Evolutionary conservation across 2,329 filamentous ascomycete genomes (phyloP).

Genomic region (Cladosporium velox): DNA sequence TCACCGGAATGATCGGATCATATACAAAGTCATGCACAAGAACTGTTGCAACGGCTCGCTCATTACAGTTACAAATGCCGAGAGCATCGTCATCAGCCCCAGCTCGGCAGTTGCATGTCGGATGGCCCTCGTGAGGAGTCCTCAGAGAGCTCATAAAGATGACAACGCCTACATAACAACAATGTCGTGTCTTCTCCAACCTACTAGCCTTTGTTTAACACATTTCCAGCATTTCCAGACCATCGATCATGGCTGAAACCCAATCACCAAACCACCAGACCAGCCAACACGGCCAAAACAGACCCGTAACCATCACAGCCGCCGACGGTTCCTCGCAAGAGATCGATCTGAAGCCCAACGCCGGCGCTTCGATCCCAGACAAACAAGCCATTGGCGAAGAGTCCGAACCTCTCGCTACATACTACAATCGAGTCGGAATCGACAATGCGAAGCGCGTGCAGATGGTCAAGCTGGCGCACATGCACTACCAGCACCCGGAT

Average conservation of each 20-base stretch:
- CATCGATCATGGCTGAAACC: slow-evolving; percentile 27
- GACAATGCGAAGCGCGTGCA: slow-evolving; percentile 49
- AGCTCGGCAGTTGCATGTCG: slow-evolving; percentile 5
- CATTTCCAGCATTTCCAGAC: not conserved
- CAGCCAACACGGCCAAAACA: slow-evolving; percentile 29
- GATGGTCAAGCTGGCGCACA: slow-evolving; percentile 52
- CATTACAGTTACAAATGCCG: slow-evolving; percentile 1
- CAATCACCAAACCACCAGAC: slow-evolving; percentile 27
- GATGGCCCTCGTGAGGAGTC: not conserved
- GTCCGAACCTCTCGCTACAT: slow-evolving; percentile 40
- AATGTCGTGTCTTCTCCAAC: not conserved
- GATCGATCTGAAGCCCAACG: slow-evolving; percentile 39
- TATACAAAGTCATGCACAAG: not conserved
- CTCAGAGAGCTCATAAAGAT: not conserved
- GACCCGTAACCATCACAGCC: slow-evolving; percentile 33
- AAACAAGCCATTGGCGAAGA: slow-evolving; percentile 40
- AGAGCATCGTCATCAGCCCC: slow-evolving; percentile 10
- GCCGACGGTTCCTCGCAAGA: slow-evolving; percentile 26
- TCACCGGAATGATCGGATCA: not conserved
- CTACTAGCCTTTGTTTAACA: slow-evolving; percentile 14
- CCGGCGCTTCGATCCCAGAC: slow-evolving; percentile 44
- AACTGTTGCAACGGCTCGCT: not conserved
- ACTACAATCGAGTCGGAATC: slow-evolving; percentile 45
- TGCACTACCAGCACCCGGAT: slow-evolving; percentile 58
- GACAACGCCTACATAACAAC: slow-evolving; percentile 1